Evolutionary conservation across 1,284 basidiomycete genomes (phyloP), one percentile per base, ranked within the genome.

Genomic region (Trichosporon sp.): DNA sequence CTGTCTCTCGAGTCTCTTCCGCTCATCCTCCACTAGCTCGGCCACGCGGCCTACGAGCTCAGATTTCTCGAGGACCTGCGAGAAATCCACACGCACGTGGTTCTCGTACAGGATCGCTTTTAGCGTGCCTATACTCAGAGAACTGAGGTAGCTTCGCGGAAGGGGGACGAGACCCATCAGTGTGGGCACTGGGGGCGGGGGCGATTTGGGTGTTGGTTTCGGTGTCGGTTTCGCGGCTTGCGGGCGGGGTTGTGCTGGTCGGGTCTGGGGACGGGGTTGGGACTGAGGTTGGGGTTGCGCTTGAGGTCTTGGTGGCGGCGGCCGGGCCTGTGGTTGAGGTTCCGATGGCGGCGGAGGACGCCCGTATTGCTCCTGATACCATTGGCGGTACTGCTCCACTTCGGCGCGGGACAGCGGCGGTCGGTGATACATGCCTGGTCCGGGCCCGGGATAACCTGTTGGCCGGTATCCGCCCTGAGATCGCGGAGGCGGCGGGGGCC

Each of bases 101-200:
- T 84, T 84, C 69, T 89, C 88, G 78, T 89, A 92, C 31, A 94
- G 83, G n/a, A 94, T 87, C 4, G 87, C 87, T 80, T 94, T 94
- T 67, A 94, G 86, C 35, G 87, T 85, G 16, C 88, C 86, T 68
- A 93, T 88, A 10, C 89, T 88, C 19, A 94, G 84, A 1, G 86
- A 83, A 0, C 85, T 80, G n/a, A 94, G 82, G 26, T 87, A 86
- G 7, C 87, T 87, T 2, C 86, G 81, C 0, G 87, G 83, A 85
- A 92, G 89, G 0, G 85, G 84, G 1, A 94, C 86, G 3, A 94
- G 86, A 51, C 89, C 86, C 64, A 91, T 88, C 16, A 93, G 86
- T 4, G 87, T 84, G 0, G 89, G 89, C 4, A 85, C 81, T 0
- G 84, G 84, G 8, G 77, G 70, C 12, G 70, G 68, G 2, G 76